Evolutionary conservation across 169 alveolate genomes (phyloP), one percentile per base, ranked within the genome.

Genomic region (Plasmodium chabaudi): DNA sequence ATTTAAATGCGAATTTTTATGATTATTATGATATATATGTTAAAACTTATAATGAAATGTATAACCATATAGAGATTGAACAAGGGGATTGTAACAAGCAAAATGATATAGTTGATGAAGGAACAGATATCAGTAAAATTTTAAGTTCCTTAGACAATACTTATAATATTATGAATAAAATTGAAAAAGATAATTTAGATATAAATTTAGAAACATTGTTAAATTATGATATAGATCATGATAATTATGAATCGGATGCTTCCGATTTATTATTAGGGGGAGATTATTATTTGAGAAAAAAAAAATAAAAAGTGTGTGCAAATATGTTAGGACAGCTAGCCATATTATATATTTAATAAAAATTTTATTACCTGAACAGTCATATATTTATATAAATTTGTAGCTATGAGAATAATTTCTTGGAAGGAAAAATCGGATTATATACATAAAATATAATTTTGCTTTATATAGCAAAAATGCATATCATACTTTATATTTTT

Each of bases 1-100:
- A 74, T 39, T 74, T 74, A 39, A 74, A 74, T 21, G 46, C 88
- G 5, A 47, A 60, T 17, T 74, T 17, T 74, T 74, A 74, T 34
- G 88, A 74, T 39, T 74, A 74, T 67, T 74, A 61, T 55, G 88
- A 74, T 65, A 21, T 74, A 55, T 61, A 74, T 74, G 88, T 74
- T 12, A 74, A 74, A 65, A 74, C 88, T 34, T 61, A 44, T 39
- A 55, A 65, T 23, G 88, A 74, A 53, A 74, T 74, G 88, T 49
- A 42, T 53, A 74, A 49, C n/a, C 88, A 74, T 56, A 27, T 74
- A 9, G 55, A 47, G 17, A 39, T 74, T 9, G 72, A 67, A 46
- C 47, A 23, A 74, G 75, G 49, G 17, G 49, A 19, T 53, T 44
- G 60, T 21, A 61, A 19, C 13, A 61, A 39, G 6, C 88, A 74